Conservation (phyloP, 768 basidiomycete species). For the Phaffia australis region DNA sequence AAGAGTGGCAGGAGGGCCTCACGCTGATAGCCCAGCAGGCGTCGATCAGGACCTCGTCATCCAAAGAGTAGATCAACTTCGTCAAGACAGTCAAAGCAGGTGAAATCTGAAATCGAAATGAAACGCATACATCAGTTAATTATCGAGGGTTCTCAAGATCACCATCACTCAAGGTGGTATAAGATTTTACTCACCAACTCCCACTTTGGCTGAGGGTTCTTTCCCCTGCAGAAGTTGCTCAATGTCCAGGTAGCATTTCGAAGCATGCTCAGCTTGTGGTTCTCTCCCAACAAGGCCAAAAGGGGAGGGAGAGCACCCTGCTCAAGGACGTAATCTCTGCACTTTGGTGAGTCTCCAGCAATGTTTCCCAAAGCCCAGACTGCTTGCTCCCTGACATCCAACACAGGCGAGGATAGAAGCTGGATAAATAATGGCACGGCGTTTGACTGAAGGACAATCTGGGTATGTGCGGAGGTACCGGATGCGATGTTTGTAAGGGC, state of each 20-base stretch:
- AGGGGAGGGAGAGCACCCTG: conserved; percentile 89
- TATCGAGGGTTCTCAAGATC: not conserved
- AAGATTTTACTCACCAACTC: conserved; percentile 56
- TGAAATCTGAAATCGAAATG: conserved; percentile 56
- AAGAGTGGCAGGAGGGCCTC: not conserved
- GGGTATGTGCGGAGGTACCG: conserved; percentile 95
- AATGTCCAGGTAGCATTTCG: conserved; percentile 95
- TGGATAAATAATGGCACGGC: conserved; percentile 98
- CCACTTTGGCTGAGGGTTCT: conserved; percentile 97
- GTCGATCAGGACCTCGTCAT: conserved; percentile 97
- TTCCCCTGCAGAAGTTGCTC: conserved; percentile 98
- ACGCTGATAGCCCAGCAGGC: conserved; percentile 97
- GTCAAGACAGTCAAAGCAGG: conserved; percentile 93
- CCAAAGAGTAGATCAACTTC: conserved; percentile 95
- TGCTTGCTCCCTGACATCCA: conserved; percentile 97
- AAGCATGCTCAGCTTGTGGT: conserved; percentile 98
- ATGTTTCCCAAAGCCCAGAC: conserved; percentile 99
- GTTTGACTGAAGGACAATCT: conserved; percentile 87
- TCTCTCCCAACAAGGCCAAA: conserved; percentile 70
- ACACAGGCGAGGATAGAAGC: conserved; percentile 78
- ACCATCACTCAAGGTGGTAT: not conserved
- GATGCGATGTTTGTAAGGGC: conserved; percentile 96
- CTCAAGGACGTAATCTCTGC: conserved; percentile 90
- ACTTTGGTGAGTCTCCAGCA: conserved; percentile 94
- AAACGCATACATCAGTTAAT: not conserved